These are phyloP conservation scores for Cicer chorassanicum DNA, from an alignment of 306 rosid genomes.

Conservation along the genomic window DNA sequence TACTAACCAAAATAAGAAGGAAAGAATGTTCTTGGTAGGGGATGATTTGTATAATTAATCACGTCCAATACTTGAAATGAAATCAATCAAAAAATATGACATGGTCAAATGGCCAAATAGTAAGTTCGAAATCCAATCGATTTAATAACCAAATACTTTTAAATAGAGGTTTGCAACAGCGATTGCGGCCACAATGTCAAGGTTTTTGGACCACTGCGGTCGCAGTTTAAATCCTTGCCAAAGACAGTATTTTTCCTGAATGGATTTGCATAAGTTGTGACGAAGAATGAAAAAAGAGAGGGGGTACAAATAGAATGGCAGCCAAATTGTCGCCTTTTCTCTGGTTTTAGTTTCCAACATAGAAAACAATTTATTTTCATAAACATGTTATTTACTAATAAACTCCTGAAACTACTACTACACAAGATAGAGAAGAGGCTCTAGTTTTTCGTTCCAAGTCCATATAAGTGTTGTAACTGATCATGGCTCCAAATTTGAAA, in stretches of 20 bases:
- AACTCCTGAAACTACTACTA: constrained; percentile 17
- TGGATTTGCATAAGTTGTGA: constrained; percentile 30
- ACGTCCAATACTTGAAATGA: constrained; percentile 26
- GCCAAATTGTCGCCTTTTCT: not conserved
- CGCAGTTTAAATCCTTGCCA: not conserved
- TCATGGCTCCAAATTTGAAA: constrained; percentile 15
- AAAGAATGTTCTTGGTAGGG: not conserved
- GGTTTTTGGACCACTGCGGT: not conserved
- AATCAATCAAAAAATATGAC: constrained; percentile 5
- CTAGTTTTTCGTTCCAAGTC: constrained; percentile 21
- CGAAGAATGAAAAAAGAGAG: not conserved
- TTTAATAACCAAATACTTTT: constrained; percentile 11
- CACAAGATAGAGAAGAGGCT: constrained; percentile 17
- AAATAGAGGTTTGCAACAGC: no score
- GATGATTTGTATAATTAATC: not conserved
- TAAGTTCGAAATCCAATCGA: constrained; percentile 17
- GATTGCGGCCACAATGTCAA: not conserved
- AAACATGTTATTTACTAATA: not conserved
- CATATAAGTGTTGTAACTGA: constrained; percentile 21
- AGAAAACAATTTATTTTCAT: not conserved
- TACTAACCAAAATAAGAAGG: not conserved
- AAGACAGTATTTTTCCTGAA: constrained; percentile 9
- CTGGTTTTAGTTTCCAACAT: not conserved
- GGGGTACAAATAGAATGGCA: not conserved
- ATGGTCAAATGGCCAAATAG: constrained; percentile 10